Conservation (phyloP, 2,329 filamentous ascomycete genomes). For the Aspergillus clavatus region DNA sequence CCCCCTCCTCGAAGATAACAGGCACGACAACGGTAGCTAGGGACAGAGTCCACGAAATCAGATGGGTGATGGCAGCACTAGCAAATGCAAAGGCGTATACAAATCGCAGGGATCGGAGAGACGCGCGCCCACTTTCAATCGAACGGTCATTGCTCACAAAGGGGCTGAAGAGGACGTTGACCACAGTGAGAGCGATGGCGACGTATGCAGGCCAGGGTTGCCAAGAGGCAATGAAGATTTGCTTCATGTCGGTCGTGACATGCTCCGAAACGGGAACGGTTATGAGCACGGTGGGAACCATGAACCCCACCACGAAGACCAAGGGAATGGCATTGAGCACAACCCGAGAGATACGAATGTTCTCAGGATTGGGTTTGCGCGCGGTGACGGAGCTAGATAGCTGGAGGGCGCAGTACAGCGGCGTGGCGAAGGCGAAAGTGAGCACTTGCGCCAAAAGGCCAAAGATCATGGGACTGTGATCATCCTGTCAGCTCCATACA, state of each 20-base stretch:
- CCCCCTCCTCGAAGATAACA: constrained; percentile 28
- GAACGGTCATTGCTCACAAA: constrained; percentile 21
- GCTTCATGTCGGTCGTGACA: constrained; percentile 41
- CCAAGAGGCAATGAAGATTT: constrained; percentile 47
- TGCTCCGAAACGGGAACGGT: constrained; percentile 38
- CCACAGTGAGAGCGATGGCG: constrained; percentile 34
- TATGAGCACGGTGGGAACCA: constrained; percentile 44
- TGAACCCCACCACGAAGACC: constrained; percentile 41
- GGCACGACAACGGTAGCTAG: constrained; percentile 37
- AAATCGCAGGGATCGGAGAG: constrained; percentile 31
- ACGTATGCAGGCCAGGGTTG: constrained; percentile 49
- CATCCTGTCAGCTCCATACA: constrained; percentile 6
- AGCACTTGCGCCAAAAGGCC: constrained; percentile 42
- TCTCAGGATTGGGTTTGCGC: constrained; percentile 29
- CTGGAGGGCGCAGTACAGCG: constrained; percentile 42
- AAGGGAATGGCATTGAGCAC: constrained; percentile 37
- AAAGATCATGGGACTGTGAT: constrained; percentile 32
- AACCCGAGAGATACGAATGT: constrained; percentile 29
- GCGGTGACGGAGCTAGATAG: constrained; percentile 41
- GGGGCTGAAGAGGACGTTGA: constrained; percentile 23
- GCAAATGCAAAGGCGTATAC: constrained; percentile 41
- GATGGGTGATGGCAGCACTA: constrained; percentile 38
- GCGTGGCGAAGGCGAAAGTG: constrained; percentile 43
- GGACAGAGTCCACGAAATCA: constrained; percentile 40
- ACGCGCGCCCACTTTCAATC: constrained; percentile 20